Evolutionary conservation across 2,329 filamentous ascomycete genomes (phyloP).

Genomic region (Aspergillus terreus): DNA sequence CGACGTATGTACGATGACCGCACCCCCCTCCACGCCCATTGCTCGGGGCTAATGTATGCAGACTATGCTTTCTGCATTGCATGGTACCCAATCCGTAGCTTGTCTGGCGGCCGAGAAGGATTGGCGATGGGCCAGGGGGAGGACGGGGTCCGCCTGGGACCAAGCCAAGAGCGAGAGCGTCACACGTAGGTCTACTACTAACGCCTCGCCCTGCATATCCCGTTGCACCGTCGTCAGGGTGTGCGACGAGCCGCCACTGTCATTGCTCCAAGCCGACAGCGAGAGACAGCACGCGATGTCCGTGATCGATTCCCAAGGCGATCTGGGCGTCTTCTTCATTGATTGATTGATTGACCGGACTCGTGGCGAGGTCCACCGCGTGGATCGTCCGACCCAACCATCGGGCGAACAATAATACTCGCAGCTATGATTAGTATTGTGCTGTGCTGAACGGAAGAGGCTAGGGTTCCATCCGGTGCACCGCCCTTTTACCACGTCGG

Average conservation of each 20-base stretch:
- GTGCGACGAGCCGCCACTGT: background rate
- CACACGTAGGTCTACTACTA: background rate
- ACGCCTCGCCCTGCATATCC: background rate
- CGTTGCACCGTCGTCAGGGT: background rate
- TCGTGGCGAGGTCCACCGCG: constrained; percentile 1
- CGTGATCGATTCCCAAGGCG: background rate
- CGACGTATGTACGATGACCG: background rate
- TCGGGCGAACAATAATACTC: too few species aligned
- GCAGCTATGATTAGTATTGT: background rate
- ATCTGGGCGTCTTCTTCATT: background rate
- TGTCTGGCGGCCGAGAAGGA: background rate
- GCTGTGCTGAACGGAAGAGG: background rate
- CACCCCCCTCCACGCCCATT: background rate
- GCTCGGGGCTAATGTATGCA: constrained; percentile 13
- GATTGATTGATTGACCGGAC: background rate
- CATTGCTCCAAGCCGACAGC: background rate
- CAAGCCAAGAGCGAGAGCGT: too few species aligned
- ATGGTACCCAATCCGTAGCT: constrained; percentile 14
- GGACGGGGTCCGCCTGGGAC: background rate
- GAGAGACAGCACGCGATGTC: background rate
- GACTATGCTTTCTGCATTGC: constrained; percentile 8
- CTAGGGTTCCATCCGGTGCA: background rate
- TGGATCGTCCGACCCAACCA: background rate
- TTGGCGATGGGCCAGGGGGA: background rate
- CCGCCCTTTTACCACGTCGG: background rate